Percentiles rank a stretch among this genome's conserved stretches.
Conservation (phyloP, 257 asterid genomes). For the Solanum sitiens region DNA sequence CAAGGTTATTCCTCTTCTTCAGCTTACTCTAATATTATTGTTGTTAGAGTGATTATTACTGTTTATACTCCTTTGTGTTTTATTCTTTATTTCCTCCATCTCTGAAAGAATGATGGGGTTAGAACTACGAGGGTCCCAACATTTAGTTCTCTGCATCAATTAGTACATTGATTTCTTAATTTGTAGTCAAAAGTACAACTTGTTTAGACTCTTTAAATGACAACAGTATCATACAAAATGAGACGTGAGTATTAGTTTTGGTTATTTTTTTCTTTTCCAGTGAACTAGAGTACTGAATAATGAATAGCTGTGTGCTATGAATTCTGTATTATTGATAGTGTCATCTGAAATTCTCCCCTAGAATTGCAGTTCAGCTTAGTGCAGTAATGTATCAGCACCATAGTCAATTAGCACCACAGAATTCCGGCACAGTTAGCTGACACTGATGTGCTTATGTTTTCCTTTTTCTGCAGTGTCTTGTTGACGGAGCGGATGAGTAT, state of each 20-base stretch:
- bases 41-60: not conserved
- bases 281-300: not conserved
- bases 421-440: not conserved
- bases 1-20: slow-evolving; percentile 37
- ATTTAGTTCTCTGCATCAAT: not conserved
- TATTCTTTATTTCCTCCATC: not conserved
- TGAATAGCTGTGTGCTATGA: not conserved
- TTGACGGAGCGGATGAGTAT: slow-evolving; percentile 94
- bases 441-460: not conserved
- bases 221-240: not conserved
- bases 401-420: not conserved
- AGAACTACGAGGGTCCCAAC: not conserved
- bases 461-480: slow-evolving; percentile 50
- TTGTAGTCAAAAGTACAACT: not conserved
- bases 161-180: not conserved
- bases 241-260: not conserved
- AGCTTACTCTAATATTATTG: not conserved
- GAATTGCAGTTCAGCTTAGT: not conserved
- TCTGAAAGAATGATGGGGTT: not conserved
- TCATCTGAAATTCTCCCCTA: not conserved
- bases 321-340: not conserved
- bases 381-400: not conserved
- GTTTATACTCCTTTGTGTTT: not conserved
- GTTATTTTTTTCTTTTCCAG: not conserved
- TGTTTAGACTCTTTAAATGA: not conserved